Percentiles rank a stretch among this genome's conserved stretches.
Conservation (phyloP, 2,329 filamentous ascomycete species). For the Arthrobotrys sinensis region DNA sequence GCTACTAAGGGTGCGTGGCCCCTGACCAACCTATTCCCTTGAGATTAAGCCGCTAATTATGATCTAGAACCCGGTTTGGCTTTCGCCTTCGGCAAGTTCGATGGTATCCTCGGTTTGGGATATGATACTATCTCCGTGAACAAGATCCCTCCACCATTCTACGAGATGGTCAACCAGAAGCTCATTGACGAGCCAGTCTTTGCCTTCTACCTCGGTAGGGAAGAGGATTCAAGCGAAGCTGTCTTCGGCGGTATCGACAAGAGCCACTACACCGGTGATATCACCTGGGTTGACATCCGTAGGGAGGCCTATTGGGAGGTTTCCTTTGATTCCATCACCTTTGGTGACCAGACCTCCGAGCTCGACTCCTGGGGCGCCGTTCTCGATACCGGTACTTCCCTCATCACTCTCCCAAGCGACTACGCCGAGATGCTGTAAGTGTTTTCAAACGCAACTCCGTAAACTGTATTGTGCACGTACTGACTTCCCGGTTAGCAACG, state of each 20-base stretch:
- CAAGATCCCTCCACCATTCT: constrained; percentile 93
- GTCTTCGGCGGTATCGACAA: constrained; percentile 91
- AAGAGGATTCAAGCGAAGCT: constrained; percentile 83
- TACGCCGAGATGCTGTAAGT: constrained; percentile 88
- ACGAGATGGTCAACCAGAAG: constrained; percentile 92
- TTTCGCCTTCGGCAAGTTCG: constrained; percentile 97
- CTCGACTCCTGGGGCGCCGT: constrained; percentile 87
- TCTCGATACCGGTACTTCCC: constrained; percentile 96
- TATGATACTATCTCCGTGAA: constrained; percentile 99
- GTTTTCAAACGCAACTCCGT: not conserved
- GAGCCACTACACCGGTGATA: constrained; percentile 84
- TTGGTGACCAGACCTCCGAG: constrained; percentile 87
- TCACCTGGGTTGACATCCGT: constrained; percentile 93
- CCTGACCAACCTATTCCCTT: not conserved
- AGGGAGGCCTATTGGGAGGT: constrained; percentile 99
- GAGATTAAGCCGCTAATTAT: not conserved
- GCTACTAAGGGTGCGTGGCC: constrained; percentile 74
- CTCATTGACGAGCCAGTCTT: constrained; percentile 94
- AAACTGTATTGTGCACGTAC: not conserved
- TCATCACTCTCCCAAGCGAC: constrained; percentile 92
- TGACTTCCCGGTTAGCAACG: constrained; percentile 74
- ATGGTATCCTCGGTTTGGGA: constrained; percentile 94
- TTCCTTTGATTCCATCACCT: constrained; percentile 90
- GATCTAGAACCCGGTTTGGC: constrained; percentile 89
- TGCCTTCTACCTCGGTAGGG: constrained; percentile 91